Conservation (phyloP, 352 stramenopile genomes). For the Albugo candida region DNA sequence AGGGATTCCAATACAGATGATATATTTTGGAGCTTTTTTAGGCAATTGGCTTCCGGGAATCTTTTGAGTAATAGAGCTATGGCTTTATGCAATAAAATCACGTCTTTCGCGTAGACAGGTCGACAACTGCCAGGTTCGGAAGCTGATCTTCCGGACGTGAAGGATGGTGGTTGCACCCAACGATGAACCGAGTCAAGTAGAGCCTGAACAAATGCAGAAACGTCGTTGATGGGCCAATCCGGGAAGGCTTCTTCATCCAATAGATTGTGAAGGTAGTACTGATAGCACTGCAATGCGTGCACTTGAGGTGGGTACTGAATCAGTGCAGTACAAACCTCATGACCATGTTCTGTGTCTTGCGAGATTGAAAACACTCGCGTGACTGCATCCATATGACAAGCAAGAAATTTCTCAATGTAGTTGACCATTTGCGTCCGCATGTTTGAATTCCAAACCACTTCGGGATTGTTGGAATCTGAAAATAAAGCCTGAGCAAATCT, state of each 20-base stretch:
- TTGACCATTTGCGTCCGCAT: slow-evolving; percentile 74
- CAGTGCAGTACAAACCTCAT: slow-evolving; percentile 53
- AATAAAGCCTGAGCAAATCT: slow-evolving; percentile 65
- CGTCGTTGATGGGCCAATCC: slow-evolving; percentile 78
- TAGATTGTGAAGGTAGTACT: slow-evolving; percentile 78
- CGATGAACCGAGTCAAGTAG: slow-evolving; percentile 57
- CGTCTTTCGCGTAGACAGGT: slow-evolving; percentile 41
- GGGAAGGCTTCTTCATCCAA: slow-evolving; percentile 70
- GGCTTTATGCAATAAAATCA: slow-evolving; percentile 50
- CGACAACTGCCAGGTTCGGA: slow-evolving; percentile 34
- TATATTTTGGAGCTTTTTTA: slow-evolving; percentile 48
- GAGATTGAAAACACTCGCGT: slow-evolving; percentile 56
- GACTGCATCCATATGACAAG: slow-evolving; percentile 31
- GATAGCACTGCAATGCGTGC: slow-evolving; percentile 68
- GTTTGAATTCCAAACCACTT: slow-evolving; percentile 72
- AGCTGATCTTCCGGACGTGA: background rate
- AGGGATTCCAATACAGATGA: slow-evolving; percentile 48
- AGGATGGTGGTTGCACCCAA: slow-evolving; percentile 42
- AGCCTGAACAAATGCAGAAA: slow-evolving; percentile 43
- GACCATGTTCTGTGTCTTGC: slow-evolving; percentile 37
- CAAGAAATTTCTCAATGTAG: slow-evolving; percentile 78
- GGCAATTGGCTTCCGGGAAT: slow-evolving; percentile 42
- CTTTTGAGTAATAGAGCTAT: slow-evolving; percentile 42
- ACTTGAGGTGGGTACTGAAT: slow-evolving; percentile 74
- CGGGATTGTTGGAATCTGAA: slow-evolving; percentile 65